Evolutionary conservation across 345 rosid species (phyloP).

Genomic region (Orychophragmus violaceus): DNA sequence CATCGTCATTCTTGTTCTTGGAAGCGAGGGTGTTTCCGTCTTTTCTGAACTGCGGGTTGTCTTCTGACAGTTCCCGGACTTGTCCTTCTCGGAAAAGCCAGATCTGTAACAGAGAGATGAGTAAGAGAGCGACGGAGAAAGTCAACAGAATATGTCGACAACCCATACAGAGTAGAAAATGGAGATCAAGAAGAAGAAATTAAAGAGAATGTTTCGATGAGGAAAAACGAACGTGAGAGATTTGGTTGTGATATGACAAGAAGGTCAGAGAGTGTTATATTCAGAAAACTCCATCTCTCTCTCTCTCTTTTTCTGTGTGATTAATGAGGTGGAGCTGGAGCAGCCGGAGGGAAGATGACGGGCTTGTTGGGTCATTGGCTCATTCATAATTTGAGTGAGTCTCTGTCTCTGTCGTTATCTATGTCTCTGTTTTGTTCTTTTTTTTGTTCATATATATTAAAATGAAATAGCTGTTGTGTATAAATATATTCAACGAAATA

Average conservation of each 20-base stretch:
- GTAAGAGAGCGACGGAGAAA: slow-evolving; percentile 21
- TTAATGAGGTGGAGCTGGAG: slow-evolving; percentile 19
- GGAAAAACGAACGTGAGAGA: slow-evolving; percentile 6
- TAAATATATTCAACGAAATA: not conserved
- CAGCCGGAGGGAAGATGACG: slow-evolving; percentile 20
- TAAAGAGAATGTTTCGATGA: not conserved
- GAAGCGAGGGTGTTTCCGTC: slow-evolving; percentile 5
- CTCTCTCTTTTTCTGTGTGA: not conserved
- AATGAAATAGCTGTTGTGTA: not conserved
- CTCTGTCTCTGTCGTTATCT: slow-evolving; percentile 22
- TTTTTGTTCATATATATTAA: not conserved
- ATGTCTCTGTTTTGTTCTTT: slow-evolving; percentile 11
- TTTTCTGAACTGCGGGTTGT: not conserved
- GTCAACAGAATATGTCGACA: slow-evolving; percentile 23
- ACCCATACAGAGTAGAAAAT: slow-evolving; percentile 6
- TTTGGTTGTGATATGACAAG: slow-evolving; percentile 12
- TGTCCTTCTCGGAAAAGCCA: slow-evolving; percentile 21
- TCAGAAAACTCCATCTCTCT: slow-evolving; percentile 1
- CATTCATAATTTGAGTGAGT: slow-evolving; percentile 18
- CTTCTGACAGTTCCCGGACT: slow-evolving; percentile 21
- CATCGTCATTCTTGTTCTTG: slow-evolving; percentile 18
- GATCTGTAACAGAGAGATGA: slow-evolving; percentile 28
- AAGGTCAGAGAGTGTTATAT: slow-evolving; percentile 19
- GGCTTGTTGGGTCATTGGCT: slow-evolving; percentile 15
- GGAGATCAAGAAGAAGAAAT: not conserved